Evolutionary conservation across 768 basidiomycete species (phyloP), one percentile per base, ranked within the genome.

Genomic region (Agrocybe chaxingu): DNA sequence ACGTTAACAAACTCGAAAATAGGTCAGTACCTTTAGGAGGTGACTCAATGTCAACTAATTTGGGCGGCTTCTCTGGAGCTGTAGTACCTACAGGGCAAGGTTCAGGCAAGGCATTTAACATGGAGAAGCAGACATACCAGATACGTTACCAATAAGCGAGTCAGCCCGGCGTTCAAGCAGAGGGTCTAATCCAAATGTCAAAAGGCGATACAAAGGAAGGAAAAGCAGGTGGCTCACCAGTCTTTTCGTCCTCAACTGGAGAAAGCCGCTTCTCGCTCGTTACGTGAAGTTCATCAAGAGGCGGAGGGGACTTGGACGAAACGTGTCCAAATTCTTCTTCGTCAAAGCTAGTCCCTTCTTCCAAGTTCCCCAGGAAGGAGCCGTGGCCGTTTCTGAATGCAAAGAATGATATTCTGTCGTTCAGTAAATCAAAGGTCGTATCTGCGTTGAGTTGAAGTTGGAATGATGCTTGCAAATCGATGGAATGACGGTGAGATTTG

Each of bases 401-500:
- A 38, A 78, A 68, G 53, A 79, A 75, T 0, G 78, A 79, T 44
- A 80, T 70, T 47, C 72, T 75, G 57, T 80, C 79, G 50, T 77
- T 79, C 47, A 81, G 57, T 33, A 81, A 55, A 56, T 81, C 78
- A 57, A 80, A 80, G 32, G 72, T 74, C 33, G 67, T 61, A n/a
- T 78, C 76, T 31, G 70, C 71, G 47, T 70, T 66, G 33, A 78
- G 61, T 35, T 79, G 76, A 29, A 78, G 47, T 10, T 73, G 73
- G 59, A 81, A 79, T 8, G 78, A 77, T 3, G 72, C 60, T 24
- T 76, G 69, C 13, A 78, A 66, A 55, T 81, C 78, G 12, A 74
- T 62, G 24, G 77, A 78, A 45, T 62, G 62, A 8, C 73, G 72
- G 48, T 71, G 72, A 3, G 44, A 32, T 43, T 69, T 57, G n/a